Base-by-base conservation (phyloP, 2,329 filamentous ascomycete genomes). In the Drechslera avenae region DNA sequence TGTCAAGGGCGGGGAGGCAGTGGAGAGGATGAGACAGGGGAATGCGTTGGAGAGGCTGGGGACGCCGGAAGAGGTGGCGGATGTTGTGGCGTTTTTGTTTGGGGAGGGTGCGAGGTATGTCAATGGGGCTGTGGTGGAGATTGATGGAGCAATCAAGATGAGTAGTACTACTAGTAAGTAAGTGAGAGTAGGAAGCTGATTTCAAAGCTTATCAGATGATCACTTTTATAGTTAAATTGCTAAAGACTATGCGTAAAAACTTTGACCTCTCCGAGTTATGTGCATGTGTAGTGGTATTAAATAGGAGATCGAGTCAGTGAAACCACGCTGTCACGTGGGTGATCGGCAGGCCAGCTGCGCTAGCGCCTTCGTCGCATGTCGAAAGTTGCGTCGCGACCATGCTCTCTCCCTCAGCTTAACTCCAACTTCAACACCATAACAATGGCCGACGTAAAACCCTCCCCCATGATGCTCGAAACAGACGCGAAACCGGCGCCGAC, bases 41-140 rank as follows among this genome's bases (percentile, higher is more conserved):
- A 74, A 77, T 55, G 74, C 75, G 33, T 55, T 78, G 59, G 75
- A 71, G 46, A 68, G 76, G 41, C 56, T 80, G 60, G 79, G 78
- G 0, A 74, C 68, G 31, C 67, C 77, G 1, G 77, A 76, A 43
- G 79, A 82, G 62, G 73, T 81, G 19, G 78, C 78, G 30, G 77
- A 80, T 67, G 76, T 79, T 8, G 78, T 80, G 17, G 73, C 75
- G 6, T 81, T 80, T 62, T 63, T 81, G 61, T 76, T 80, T 50
- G 73, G 77, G 21, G 72, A 76, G 14, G 76, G 75, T 43, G 69
- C 68, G 26, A 64, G 71, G 51, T 81, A 80, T 69, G 72, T 80
- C 47, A 80, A 76, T 60, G 78, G 78, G 12, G 72, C 69, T 57
- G 74, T 81, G 14, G 66, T 80, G 37, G 77, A 80, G 59, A 70